Evolutionary conservation across 148 eudicot species (phyloP).

Genomic region (Chenopodium quinoa): DNA sequence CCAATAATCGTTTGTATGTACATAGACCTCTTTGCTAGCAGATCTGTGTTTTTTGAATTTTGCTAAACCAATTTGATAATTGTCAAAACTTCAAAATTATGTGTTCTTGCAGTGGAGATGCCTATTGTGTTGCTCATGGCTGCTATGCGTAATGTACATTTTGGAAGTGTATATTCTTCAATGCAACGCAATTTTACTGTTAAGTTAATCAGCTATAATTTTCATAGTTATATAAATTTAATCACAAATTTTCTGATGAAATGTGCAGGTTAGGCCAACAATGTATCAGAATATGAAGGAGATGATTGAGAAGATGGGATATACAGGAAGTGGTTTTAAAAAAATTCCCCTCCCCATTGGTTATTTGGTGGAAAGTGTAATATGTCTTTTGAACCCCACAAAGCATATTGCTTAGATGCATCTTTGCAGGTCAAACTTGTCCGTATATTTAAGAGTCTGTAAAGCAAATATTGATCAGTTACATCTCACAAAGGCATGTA

Average conservation of each 20-base stretch:
- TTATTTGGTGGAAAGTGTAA: background rate
- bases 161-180: conserved; percentile 44
- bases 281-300: conserved; percentile 82
- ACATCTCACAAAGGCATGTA: conserved; percentile 65
- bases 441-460: conserved; percentile 78
- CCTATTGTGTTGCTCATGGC: conserved; percentile 90
- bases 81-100: background rate
- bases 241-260: background rate
- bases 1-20: conserved; percentile 92
- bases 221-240: background rate
- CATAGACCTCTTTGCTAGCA: conserved; percentile 12
- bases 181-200: conserved; percentile 10
- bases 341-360: background rate
- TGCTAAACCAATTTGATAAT: conserved; percentile 7
- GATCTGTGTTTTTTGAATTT: conserved; percentile 1
- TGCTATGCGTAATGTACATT: conserved; percentile 79
- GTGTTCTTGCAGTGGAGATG: conserved; percentile 69
- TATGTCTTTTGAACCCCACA: background rate
- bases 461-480: conserved; percentile 86
- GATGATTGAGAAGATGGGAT: conserved; percentile 96
- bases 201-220: background rate
- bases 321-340: conserved; percentile 45
- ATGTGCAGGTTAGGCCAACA: conserved; percentile 82
- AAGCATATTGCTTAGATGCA: background rate
- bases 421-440: conserved; percentile 77